Evolutionary conservation across 768 basidiomycete species (phyloP), one percentile per base, ranked within the genome.

Genomic region (Amanita fuliginea): DNA sequence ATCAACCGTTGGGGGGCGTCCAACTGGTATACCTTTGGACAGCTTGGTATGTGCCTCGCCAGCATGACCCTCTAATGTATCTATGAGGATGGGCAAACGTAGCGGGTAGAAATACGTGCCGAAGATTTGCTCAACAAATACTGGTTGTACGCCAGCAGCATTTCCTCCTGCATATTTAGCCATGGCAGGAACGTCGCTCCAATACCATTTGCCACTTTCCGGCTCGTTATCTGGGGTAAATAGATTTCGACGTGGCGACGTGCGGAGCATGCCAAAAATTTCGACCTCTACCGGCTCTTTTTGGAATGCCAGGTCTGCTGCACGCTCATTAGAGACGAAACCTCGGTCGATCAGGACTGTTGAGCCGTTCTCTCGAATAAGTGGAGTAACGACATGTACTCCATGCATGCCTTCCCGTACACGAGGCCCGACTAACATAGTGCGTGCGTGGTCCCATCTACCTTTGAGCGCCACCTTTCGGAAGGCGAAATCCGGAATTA

Each of bases 301-400:
- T 46, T 64, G 60, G 55, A 62, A 57, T 52, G 61, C 53, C 28
- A 59, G 51, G 41, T 60, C 56, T 40, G 58, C 51, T 6, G 64
- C 55, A 42, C 69, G 65, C 2, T 75, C 73, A 14, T 73, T 74
- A 7, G 82, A 81, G 21, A 99, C 76, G 64, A 97, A 98, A 0
- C 96, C 96, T 36, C 94, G 80, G 66, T 98, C 89, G 45, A 99
- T 86, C 18, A 98, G 72, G 30, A 99, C 71, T 1, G 91, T 93
- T 1, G 88, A 79, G 10, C 86, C 90, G 56, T 84, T 78, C 41
- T 77, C 71, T 40, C 95, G 82, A 28, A 83, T 60, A 40, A 99
- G 72, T 0, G 96, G 96, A 4, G 88, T 91, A 46, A 99, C 71
- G 22, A 98, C 75, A 54, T 95, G 82, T 56, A 83, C 88, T 0